These are phyloP conservation scores for Castanea sativa DNA, from an alignment of 306 rosid genomes.

Conservation along the genomic window DNA sequence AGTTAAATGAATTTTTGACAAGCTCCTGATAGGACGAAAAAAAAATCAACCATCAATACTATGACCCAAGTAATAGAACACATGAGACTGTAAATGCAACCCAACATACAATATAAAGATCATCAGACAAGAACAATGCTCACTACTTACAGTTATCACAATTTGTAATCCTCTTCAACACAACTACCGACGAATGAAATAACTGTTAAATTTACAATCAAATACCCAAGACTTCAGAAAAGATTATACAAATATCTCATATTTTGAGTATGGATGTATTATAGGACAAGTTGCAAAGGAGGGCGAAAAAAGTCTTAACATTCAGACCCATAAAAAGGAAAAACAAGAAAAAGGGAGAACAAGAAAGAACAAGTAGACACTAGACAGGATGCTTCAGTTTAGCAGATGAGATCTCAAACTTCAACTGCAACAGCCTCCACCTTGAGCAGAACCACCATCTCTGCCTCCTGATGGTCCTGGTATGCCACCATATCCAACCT, in stretches of 20 bases:
- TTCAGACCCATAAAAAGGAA: constrained; percentile 34
- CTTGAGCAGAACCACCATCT: constrained; percentile 80
- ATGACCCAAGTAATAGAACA: too few relatives aligned
- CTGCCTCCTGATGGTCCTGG: constrained; percentile 98
- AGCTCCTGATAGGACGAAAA: too few relatives aligned
- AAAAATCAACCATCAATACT: too few relatives aligned
- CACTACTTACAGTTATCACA: constrained; percentile 18
- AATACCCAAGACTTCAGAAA: constrained; percentile 22
- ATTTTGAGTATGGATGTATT: constrained; percentile 23
- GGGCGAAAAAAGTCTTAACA: background rate
- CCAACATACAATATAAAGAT: background rate
- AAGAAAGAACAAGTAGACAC: constrained; percentile 14
- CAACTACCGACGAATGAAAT: constrained; percentile 35
- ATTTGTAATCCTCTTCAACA: constrained; percentile 30
- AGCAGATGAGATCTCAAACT: constrained; percentile 25
- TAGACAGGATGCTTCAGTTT: constrained; percentile 18
- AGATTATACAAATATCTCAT: constrained; percentile 51
- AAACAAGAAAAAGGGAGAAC: constrained; percentile 8
- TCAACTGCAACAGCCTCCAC: constrained; percentile 90
- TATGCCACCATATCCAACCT: constrained; percentile 95
- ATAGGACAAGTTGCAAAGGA: background rate
- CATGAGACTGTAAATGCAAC: background rate
- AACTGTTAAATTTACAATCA: constrained; percentile 45
- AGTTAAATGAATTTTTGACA: too few relatives aligned
- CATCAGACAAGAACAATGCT: background rate